A percentile compares a stretch with the other conserved stretches of the same genome.
Conservation (phyloP, 1,139 yeast species). For the Pichia sp. region DNA sequence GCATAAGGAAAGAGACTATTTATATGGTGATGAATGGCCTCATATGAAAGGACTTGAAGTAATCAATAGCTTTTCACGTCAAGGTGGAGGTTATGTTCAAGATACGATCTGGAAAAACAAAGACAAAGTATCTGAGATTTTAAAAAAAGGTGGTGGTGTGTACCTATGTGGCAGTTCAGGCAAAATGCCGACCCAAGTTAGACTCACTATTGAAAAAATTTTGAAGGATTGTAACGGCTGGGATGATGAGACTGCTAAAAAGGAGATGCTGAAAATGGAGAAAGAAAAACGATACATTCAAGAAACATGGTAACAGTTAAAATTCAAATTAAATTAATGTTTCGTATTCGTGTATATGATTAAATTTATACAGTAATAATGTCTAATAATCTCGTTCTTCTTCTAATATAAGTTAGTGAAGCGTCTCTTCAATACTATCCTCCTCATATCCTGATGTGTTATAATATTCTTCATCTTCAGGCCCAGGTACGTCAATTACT, state of each 20-base stretch:
- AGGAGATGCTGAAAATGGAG: constrained; percentile 54
- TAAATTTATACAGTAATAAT: no score
- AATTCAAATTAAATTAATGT: no score
- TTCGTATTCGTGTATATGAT: no score
- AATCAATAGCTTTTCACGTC: constrained; percentile 59
- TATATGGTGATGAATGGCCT: constrained; percentile 54
- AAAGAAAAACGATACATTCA: constrained; percentile 65
- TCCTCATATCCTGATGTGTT: constrained; percentile 2
- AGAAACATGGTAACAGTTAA: constrained; percentile 65
- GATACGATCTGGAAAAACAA: constrained; percentile 51
- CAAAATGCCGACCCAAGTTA: constrained; percentile 86
- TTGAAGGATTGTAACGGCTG: constrained; percentile 32
- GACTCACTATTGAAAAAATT: constrained; percentile 64
- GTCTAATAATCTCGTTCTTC: no score
- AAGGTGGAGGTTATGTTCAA: constrained; percentile 56
- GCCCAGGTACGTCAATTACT: constrained; percentile 12
- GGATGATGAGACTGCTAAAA: constrained; percentile 38
- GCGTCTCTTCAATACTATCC: constrained; percentile 2
- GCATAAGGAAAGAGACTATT: constrained; percentile 54
- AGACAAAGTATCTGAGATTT: constrained; percentile 40
- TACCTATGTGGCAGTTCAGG: constrained; percentile 93
- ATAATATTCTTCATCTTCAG: constrained; percentile 7
- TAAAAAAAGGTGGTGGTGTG: constrained; percentile 52
- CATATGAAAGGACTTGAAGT: constrained; percentile 33
- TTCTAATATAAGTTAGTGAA: no score